These are phyloP conservation scores for Pseudoperonospora humuli DNA, from an alignment of 352 stramenopile species.

Conservation along the genomic window DNA sequence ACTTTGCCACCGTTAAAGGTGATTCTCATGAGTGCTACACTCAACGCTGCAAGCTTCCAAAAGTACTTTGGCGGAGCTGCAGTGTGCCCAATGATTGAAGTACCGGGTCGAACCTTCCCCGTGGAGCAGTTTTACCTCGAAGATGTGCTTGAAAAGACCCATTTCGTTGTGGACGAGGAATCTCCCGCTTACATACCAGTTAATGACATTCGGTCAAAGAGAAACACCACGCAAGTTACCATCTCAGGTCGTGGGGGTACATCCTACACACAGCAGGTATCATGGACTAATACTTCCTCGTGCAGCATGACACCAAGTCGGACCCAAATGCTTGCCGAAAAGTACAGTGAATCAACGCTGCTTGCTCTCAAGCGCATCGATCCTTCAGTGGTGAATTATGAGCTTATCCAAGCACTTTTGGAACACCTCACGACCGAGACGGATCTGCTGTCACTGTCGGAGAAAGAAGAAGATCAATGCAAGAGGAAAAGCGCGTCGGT, in stretches of 20 bases:
- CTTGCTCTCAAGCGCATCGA: slow-evolving; percentile 80
- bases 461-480: not conserved
- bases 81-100: slow-evolving; percentile 77
- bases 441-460: slow-evolving; percentile 25
- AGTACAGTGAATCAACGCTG: slow-evolving; percentile 85
- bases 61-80: slow-evolving; percentile 88
- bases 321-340: slow-evolving; percentile 24
- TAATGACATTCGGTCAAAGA: slow-evolving; percentile 11
- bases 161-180: slow-evolving; percentile 78
- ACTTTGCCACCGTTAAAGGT: slow-evolving; percentile 80
- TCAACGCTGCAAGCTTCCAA: slow-evolving; percentile 94
- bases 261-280: slow-evolving; percentile 54
- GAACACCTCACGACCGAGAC: slow-evolving; percentile 68
- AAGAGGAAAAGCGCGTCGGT: slow-evolving; percentile 68
- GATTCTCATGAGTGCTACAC: slow-evolving; percentile 95
- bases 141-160: slow-evolving; percentile 85
- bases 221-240: slow-evolving; percentile 46
- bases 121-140: slow-evolving; percentile 95
- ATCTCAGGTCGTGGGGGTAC: slow-evolving; percentile 57
- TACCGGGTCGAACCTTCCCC: slow-evolving; percentile 94
- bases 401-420: slow-evolving; percentile 87
- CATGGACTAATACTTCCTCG: slow-evolving; percentile 36
- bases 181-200: slow-evolving; percentile 39
- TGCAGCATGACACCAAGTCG: slow-evolving; percentile 13
- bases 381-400: slow-evolving; percentile 91